Base-by-base conservation (phyloP, 2,329 filamentous ascomycete species). In the Claviceps monticola region DNA sequence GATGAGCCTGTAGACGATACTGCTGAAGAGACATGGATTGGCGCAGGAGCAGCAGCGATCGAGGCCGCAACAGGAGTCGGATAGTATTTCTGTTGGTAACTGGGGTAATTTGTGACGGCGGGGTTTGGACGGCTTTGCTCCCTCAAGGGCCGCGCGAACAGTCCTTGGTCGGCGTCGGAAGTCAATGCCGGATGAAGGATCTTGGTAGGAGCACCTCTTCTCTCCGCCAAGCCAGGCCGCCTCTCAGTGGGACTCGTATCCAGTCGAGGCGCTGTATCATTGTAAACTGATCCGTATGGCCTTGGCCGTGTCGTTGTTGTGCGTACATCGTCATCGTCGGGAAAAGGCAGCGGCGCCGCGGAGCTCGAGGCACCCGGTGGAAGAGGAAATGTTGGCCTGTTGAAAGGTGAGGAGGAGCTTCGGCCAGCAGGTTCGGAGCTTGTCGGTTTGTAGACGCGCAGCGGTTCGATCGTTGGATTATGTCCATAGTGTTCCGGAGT, bases 171-270 rank as follows among this genome's bases (percentile, higher is more conserved):
- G 23, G 75, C 73, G 55, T 85, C 84, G 19, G 86, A 84, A 45
- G 84, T 88, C 17, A 85, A 82, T 1, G 89, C 90, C 56, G 90
- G 88, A 53, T 88, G 85, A 48, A 95, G 74, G 47, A 88, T 85
- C 63, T 88, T 90, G 23, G 88, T 87, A 7, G 77, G 82, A n/a
- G 84, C 83, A 23, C 86, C 87, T 61, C 90, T 79, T 58, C 90
- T 77, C 70, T 95, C 88, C 17, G 88, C 88, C 54, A 95, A 73
- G 48, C 80, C 78, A 44, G 80, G 80, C 64, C 76, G 78, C 64
- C 75, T 73, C 60, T 84, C 72, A 58, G 71, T 64, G 29, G 78
- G 71, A 55, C 73, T 73, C 58, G 73, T 71, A 55, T 76, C 75
- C 60, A 84, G 69, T 48, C 80, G 76, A 57, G 75, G 71, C 11